phyloP scores from a whole-genome alignment of 1,284 basidiomycete genomes.

The Rhizoctonia solani region DNA sequence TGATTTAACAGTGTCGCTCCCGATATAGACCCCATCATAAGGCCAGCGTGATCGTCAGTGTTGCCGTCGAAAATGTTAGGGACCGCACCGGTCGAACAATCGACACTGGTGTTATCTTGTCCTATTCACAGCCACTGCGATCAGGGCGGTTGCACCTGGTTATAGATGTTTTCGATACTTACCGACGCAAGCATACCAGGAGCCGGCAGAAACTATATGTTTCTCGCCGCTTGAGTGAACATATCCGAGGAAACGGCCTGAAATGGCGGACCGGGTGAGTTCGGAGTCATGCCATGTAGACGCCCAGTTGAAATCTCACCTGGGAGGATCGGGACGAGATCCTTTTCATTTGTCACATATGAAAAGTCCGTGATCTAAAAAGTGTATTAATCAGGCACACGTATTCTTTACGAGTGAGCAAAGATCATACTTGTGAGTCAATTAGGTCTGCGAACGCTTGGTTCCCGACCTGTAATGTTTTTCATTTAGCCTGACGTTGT shows the following conservation, averaged over 20 bases:
- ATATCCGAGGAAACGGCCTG: conserved; percentile 33
- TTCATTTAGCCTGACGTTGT: neutral
- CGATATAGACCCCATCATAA: conserved; percentile 18
- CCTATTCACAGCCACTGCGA: neutral
- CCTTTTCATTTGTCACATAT: conserved; percentile 56
- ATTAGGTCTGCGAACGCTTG: conserved; percentile 34
- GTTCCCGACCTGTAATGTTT: conserved; percentile 37
- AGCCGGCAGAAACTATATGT: conserved; percentile 32
- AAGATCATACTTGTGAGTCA: conserved; percentile 9
- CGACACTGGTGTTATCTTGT: conserved; percentile 30
- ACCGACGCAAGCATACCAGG: conserved; percentile 41
- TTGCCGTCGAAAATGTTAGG: conserved; percentile 22
- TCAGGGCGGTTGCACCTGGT: neutral
- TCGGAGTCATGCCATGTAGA: neutral
- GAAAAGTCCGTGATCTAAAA: conserved; percentile 45
- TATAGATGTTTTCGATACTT: neutral
- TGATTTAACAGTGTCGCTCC: conserved; percentile 4
- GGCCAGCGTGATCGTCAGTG: conserved; percentile 11
- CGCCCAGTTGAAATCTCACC: conserved; percentile 2
- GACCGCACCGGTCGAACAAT: conserved; percentile 31
- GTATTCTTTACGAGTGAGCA: neutral
- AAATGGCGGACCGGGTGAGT: neutral
- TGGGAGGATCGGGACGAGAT: conserved; percentile 55
- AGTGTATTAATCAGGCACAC: conserved; percentile 33
- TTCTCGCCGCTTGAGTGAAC: conserved; percentile 45